Evolutionary conservation across 192 early-diverging fungal genomes (phyloP), one percentile per base, ranked within the genome.

Genomic region (Mortierella alpina): DNA sequence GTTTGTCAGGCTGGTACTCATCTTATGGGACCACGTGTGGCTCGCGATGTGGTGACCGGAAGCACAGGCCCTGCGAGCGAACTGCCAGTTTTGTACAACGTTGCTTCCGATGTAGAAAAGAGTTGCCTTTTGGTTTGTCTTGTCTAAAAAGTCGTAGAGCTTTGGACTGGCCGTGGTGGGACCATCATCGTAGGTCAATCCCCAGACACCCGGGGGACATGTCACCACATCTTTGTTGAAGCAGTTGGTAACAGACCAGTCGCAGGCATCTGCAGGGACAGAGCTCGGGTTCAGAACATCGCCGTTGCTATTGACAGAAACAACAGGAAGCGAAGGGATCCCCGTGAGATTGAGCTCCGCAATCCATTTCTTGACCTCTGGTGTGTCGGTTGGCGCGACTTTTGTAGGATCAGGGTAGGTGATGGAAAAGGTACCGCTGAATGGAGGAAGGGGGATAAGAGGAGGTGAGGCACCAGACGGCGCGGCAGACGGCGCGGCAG

Each of bases 1-100:
- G 48, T 91, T 92, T 10, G 89, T 87, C 55, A 90, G 66, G 4
- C 87, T 74, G 48, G 92, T 91, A 8, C 88, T 62, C 14, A 83
- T 85, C 22, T 82, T 69, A 61, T 94, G 93, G 12, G 91, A 86
- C 84, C 83, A 88, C 42, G 87, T 88, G 22, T 82, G 78, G 50
- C 64, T 63, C 0, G 75, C 75, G 46, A 78, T 78, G 0, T 78
- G 75, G 31, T 78, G 75, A 10, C 83, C 83, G 6, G 77, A 63
- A 1, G 55, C 73, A 18, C 66, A 88, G 39, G 84, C 83, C 22
- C 83, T 70, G 46, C 85, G 54, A n/a, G 88, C 63, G 14, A 67
- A 39, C 51, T 87, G 65, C 31, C 73, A 74, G 68, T 84, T 84
- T 46, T 73, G 44, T 0, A 83, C 23, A 31, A 88, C 78, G 10